phyloP scores from a whole-genome alignment of 108 stramenopile genomes.

The Nannochloropsis salina region DNA sequence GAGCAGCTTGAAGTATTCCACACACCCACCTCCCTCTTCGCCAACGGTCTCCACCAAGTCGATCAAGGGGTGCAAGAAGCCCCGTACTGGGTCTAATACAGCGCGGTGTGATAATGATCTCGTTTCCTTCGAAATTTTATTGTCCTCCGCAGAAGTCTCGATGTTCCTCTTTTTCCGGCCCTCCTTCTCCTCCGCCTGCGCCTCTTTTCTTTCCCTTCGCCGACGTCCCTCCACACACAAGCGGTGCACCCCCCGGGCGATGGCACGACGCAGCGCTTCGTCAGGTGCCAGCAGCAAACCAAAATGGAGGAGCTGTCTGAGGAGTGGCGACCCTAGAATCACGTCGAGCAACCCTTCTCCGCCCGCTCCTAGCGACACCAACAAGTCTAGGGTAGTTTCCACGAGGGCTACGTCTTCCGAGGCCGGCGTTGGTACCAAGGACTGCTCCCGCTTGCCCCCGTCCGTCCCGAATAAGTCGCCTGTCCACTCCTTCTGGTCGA shows the following conservation, averaged over 20 bases:
- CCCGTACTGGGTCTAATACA: background rate
- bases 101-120: background rate
- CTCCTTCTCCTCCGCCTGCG: background rate
- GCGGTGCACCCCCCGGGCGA: background rate
- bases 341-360: background rate
- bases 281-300: background rate
- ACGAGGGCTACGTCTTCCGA: conserved; percentile 12
- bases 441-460: background rate
- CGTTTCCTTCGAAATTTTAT: background rate
- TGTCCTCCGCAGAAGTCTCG: background rate
- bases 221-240: background rate
- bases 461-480: background rate
- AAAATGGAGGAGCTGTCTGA: background rate
- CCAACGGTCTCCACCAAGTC: background rate
- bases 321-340: background rate
- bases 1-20: background rate
- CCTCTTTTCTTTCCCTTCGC: background rate
- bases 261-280: background rate
- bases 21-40: background rate
- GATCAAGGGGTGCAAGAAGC: background rate
- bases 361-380: background rate
- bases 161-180: background rate
- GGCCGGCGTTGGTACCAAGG: background rate
- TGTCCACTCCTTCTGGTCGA: conserved; percentile 1
- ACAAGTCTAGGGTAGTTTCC: background rate